Evolutionary conservation across 2,329 filamentous ascomycete genomes (phyloP).

Genomic region (Microsporum ferrugineum): DNA sequence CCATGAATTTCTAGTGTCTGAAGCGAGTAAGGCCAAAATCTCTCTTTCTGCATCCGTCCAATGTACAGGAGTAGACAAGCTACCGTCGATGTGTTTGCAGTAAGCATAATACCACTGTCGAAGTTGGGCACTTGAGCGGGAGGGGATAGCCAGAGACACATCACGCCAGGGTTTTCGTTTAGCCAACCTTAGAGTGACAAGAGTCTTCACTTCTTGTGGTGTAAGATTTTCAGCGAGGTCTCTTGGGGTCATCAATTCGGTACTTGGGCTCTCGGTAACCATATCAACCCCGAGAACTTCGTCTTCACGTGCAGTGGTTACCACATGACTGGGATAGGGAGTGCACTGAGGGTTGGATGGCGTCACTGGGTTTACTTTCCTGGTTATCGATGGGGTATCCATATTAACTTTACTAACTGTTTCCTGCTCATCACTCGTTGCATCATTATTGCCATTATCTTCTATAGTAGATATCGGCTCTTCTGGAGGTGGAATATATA

Average conservation of each 20-base stretch:
- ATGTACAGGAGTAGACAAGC: background rate
- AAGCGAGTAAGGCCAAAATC: background rate
- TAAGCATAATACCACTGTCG: conserved; percentile 13
- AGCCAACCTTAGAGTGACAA: conserved; percentile 9
- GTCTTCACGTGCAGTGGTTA: background rate
- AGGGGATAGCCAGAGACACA: conserved; percentile 8
- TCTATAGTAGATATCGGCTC: background rate
- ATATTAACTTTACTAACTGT: background rate
- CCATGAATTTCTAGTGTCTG: conserved; percentile 6
- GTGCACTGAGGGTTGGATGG: background rate
- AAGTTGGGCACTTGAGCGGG: conserved; percentile 4
- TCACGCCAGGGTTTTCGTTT: conserved; percentile 11
- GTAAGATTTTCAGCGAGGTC: background rate
- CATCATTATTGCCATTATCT: background rate
- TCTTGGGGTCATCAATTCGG: background rate
- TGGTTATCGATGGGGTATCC: background rate
- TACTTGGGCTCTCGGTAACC: background rate
- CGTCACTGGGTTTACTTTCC: background rate
- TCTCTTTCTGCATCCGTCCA: conserved; percentile 5
- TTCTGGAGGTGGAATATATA: background rate
- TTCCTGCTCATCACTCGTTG: background rate
- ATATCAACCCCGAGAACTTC: background rate
- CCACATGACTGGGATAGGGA: background rate
- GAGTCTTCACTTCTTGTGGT: conserved; percentile 9
- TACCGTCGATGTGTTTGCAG: background rate